phyloP scores from a whole-genome alignment of 441 rosid species.

The Aleurites moluccanus region DNA sequence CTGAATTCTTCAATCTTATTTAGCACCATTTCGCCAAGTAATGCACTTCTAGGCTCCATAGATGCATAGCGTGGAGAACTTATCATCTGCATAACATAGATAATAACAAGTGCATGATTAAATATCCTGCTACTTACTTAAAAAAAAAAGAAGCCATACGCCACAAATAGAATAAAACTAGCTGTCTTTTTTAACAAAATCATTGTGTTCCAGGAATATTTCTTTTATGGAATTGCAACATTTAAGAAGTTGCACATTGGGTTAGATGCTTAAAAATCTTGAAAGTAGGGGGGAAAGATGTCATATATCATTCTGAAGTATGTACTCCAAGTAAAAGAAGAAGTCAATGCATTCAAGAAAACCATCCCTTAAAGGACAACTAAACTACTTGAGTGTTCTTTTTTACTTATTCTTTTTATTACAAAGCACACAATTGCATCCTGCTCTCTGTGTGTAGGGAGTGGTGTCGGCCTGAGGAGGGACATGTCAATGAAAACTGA shows the following conservation, averaged over 20 bases:
- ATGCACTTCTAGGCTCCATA: slow-evolving; percentile 37
- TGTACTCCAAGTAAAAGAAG: background rate
- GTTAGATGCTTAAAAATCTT: background rate
- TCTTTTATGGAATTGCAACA: background rate
- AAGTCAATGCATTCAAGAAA: background rate
- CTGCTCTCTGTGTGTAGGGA: too few relatives aligned
- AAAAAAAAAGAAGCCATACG: background rate
- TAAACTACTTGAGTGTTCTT: background rate
- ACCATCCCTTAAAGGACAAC: background rate
- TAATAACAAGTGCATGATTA: background rate
- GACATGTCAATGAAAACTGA: too few relatives aligned
- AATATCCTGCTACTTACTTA: background rate
- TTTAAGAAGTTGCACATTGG: background rate
- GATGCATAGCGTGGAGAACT: slow-evolving; percentile 47
- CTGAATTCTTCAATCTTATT: slow-evolving; percentile 63
- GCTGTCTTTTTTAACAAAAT: background rate
- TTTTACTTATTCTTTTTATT: too few relatives aligned
- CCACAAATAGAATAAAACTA: background rate
- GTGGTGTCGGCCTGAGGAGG: too few relatives aligned
- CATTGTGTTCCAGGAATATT: background rate
- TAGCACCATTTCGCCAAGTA: slow-evolving; percentile 48
- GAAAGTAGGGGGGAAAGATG: background rate
- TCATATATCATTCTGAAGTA: background rate
- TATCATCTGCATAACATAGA: slow-evolving; percentile 37
- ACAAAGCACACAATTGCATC: background rate